phyloP scores from a whole-genome alignment of 805 yeast genomes.

The Wickerhamomyces bisporus region DNA sequence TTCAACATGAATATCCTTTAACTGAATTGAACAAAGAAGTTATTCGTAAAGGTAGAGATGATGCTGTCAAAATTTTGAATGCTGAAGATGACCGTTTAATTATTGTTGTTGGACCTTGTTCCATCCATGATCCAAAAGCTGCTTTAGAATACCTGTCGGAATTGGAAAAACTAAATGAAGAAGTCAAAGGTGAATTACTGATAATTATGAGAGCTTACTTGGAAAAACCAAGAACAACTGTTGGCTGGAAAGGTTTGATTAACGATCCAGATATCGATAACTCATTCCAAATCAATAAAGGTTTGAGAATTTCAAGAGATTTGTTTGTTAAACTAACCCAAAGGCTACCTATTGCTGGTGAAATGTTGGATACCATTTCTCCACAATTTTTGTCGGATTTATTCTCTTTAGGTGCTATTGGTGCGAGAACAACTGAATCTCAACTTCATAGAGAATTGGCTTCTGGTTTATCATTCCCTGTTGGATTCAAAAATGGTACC shows the following conservation, averaged over 20 bases:
- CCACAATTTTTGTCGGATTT: conserved; percentile 94
- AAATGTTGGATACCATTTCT: conserved; percentile 95
- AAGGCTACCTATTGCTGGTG: conserved; percentile 89
- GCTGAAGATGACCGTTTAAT: conserved; percentile 86
- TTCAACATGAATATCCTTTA: conserved; percentile 81
- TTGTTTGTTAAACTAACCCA: conserved; percentile 81
- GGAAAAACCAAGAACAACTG: conserved; percentile 97
- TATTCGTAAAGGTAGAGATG: conserved; percentile 72
- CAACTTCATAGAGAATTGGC: conserved; percentile 97
- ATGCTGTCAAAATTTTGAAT: conserved; percentile 63
- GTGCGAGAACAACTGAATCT: conserved; percentile 98
- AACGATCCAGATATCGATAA: conserved; percentile 96
- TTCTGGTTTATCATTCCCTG: conserved; percentile 95
- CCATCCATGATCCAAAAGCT: conserved; percentile 89
- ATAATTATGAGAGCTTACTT: conserved; percentile 96
- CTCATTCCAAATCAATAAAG: conserved; percentile 90
- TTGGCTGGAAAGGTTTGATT: conserved; percentile 98
- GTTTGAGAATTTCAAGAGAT: conserved; percentile 82
- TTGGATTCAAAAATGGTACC: conserved; percentile 97
- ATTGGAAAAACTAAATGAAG: conserved; percentile 52
- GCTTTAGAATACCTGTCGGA: conserved; percentile 83
- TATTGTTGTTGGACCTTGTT: conserved; percentile 94
- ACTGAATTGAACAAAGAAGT: conserved; percentile 52
- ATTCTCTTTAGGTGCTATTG: conserved; percentile 95
- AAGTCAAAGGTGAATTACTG: conserved; percentile 67